Evolutionary conservation across 345 rosid genomes (phyloP), one percentile per base, ranked within the genome.

Genomic region (Laguncularia racemosa): DNA sequence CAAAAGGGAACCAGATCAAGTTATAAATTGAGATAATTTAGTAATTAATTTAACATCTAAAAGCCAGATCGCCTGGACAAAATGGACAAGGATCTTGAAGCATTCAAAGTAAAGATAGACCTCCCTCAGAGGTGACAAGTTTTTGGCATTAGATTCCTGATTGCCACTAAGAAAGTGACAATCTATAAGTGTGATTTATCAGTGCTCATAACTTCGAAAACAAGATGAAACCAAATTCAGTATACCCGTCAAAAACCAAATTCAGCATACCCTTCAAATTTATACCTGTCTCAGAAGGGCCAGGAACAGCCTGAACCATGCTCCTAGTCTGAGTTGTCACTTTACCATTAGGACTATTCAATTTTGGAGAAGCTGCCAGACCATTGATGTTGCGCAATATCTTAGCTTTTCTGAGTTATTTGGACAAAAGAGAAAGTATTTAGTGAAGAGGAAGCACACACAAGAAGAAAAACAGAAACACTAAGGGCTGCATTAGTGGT

Each of bases 371-470:
- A 38, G 61, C 46, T 43, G 58, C 61, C 19, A 28, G 46, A 53
- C 65, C 76, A 58, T 73, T 76, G 50, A 65, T 69, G 47, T 74
- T 85, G 44, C 81, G 65, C 70, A 81, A 67, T 63, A 84, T 65
- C 76, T 85, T 85, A 14, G 86, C 89, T 76, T 75, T 81, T 71
- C 96, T 87, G 74, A 17, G 50, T 57, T 18, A 56, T 61, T 54
- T 61, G 59, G 53, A 63, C 19, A 20, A 16, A 51, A 44, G 63
- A 15, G 46, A 14, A 47, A 28, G 13, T 14, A 20, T 13, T 19
- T 19, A 48, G 46, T 15, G 20, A 54, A 14, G 11, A 49, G n/a
- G 16, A 20, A 20, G 44, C 3, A 12, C n/a, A 12, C n/a, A 47
- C 20, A 59, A 19, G 54, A 28, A 19, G 26, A 12, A 38, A n/a